Evolutionary conservation across 78 protist genomes (phyloP).

Genomic region (Thecamonas trahens): DNA sequence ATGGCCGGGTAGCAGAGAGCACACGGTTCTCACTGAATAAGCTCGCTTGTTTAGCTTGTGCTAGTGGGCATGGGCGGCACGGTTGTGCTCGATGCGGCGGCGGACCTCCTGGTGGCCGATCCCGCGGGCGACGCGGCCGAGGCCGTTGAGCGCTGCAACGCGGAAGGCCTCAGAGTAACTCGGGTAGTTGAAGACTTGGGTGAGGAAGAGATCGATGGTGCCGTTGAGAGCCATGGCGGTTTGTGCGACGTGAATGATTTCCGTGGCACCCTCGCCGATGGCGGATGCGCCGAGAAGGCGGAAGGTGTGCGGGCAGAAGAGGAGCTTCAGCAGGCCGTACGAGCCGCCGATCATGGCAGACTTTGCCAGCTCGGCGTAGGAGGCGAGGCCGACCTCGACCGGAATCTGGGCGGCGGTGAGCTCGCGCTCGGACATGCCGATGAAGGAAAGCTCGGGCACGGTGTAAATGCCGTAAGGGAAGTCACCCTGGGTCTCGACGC

Average conservation of each 20-base stretch:
- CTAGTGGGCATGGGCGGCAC: too few species aligned
- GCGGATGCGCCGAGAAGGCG: neutral
- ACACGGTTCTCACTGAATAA: too few species aligned
- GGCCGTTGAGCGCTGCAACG: conserved; percentile 19
- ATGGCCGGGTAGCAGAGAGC: too few species aligned
- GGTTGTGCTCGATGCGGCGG: too few species aligned
- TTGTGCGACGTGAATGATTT: neutral
- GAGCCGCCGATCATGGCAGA: neutral
- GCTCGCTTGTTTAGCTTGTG: too few species aligned
- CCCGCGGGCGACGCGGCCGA: too few species aligned
- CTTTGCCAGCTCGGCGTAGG: neutral
- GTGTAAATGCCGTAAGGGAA: conserved; percentile 20
- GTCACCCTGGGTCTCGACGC: too few species aligned
- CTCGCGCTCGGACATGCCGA: neutral
- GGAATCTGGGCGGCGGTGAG: neutral
- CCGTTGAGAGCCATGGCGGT: neutral
- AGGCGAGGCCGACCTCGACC: neutral
- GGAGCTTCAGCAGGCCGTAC: conserved; percentile 3
- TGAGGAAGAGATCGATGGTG: conserved; percentile 1
- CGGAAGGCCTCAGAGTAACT: conserved; percentile 17
- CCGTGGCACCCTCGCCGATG: conserved; percentile 3
- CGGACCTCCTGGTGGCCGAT: too few species aligned
- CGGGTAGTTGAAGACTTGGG: conserved; percentile 11
- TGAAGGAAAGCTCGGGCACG: neutral
- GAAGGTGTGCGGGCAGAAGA: neutral